Evolutionary conservation across 257 asterid species (phyloP), one percentile per base, ranked within the genome.

Genomic region (Capsicum chinense): DNA sequence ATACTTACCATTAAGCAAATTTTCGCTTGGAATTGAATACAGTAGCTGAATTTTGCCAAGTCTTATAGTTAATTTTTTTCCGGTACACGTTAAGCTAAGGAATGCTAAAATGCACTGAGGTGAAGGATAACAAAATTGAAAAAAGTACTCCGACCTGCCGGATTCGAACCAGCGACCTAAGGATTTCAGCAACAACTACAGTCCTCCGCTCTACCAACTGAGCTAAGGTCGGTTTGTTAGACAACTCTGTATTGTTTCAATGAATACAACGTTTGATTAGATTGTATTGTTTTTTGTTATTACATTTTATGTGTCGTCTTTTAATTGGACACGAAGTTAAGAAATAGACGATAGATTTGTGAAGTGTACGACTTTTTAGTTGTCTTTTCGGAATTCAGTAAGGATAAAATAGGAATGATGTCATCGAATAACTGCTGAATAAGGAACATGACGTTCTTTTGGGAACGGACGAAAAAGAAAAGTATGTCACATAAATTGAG

Each of bases 121-220:
- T 0, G 10, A 2, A 13, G 48, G 35, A 48, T n/a, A 1, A 54
- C 10, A 9, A 17, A 47, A n/a, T 9, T 8, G 17, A 1, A 71
- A 10, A n/a, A 47, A 16, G 15, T 2, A 4, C 2, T 76, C 81
- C 81, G 64, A 76, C 81, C 81, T 76, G 26, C 81, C 81, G 81
- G 81, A 76, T 76, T 76, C 64, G 81, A 76, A 76, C 50, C 81
- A 54, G 81, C 26, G 81, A 76, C 81, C 81, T 76, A 76, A 52
- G 62, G 64, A 76, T 76, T 26, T 26, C 33, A 26, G 33, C 33
- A 26, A 26, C 33, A 26, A 26, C 82, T 78, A 78, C 82, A 78
- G 82, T 78, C 66, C 63, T 78, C 82, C 82, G 64, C 82, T 78
- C 82, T 78, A 54, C 66, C 82, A 78, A 78, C 82, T 78, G 64